Percentiles rank a stretch among this genome's conserved stretches.
These are phyloP conservation scores for Penicillium sp. DNA, from an alignment of 2,329 filamentous ascomycete species.

Conservation along the genomic window DNA sequence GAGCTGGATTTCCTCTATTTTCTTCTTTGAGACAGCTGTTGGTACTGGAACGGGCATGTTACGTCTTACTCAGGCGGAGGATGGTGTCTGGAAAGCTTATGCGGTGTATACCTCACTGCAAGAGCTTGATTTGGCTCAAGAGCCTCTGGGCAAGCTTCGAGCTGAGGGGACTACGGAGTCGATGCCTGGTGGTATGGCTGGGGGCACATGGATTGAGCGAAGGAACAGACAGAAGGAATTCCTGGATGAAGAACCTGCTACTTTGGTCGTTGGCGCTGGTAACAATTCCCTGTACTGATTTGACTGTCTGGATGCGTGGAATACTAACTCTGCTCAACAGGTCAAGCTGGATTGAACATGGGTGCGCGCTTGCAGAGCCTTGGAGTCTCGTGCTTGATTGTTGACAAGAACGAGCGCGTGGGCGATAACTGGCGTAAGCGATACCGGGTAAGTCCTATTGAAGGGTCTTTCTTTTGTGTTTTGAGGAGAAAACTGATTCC, in stretches of 20 bases:
- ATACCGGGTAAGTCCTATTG: conserved; percentile 41
- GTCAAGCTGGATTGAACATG: conserved; percentile 45
- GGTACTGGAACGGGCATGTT: conserved; percentile 40
- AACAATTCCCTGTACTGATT: not conserved
- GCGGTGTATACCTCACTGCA: conserved; percentile 41
- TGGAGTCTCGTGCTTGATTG: conserved; percentile 42
- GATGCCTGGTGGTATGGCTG: conserved; percentile 32
- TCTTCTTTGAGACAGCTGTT: conserved; percentile 40
- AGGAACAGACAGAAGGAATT: conserved; percentile 34
- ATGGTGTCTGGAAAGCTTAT: conserved; percentile 40
- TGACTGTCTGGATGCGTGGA: not conserved
- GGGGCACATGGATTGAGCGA: conserved; percentile 41
- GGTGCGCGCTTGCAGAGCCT: conserved; percentile 44
- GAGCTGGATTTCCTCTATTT: conserved; percentile 40
- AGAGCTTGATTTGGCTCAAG: conserved; percentile 36
- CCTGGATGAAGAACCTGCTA: conserved; percentile 38
- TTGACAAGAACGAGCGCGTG: conserved; percentile 48
- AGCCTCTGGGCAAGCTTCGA: conserved; percentile 34
- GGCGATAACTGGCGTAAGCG: conserved; percentile 54
- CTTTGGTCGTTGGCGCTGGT: conserved; percentile 46
- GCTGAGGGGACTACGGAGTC: conserved; percentile 36
- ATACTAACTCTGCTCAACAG: conserved; percentile 21
- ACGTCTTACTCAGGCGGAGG: conserved; percentile 32
- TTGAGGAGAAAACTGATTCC: not conserved
- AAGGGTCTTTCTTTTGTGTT: no score